Base-by-base conservation (phyloP, 1,139 yeast genomes). In the Blastobotrys apis region DNA sequence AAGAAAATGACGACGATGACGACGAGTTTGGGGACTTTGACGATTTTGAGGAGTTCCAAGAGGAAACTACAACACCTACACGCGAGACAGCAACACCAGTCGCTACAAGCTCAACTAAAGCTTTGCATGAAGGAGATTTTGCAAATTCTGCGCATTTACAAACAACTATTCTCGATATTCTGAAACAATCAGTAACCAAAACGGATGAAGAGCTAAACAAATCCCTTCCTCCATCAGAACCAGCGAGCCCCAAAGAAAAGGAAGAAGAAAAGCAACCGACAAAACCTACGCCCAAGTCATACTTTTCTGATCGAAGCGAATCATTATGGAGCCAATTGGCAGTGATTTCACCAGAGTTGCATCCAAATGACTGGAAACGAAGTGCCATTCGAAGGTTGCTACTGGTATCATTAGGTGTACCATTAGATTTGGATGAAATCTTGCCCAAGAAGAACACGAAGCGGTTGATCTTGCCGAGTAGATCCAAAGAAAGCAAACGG, bases 341-440 rank as follows among this genome's bases (percentile, higher is more conserved):
- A 20, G 58, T 53, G 8, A 51, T 50, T 2, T 45, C 56, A 8
- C 58, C 57, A 2, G 53, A 54, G 21, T 45, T 47, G 6, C 55
- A 48, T 34, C 62, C 53, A 6, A 49, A 51, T n/a, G 78, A 76
- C 53, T 81, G 87, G 87, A 68, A 69, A 29, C 69, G 71, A 45
- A 77, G 78, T 65, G 71, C 76, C 27, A 71, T 80, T 22, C 73
- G 86, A 33, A 75, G 80, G 52, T 71, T 73, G 51, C 60, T 81
- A 39, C 66, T 81, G 36, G 70, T 78, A 13, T 71, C 75, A 12
- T 63, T 80, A 33, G 84, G 84, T 0, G 72, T 80, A 6, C 84
- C 84, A 0, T 71, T 79, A 33, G 77, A 78, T 51, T 62, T 78
- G 30, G 83, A 78, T 55, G 79, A 76, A 51, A 57, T 75, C 21